Evolutionary conservation across 1,284 basidiomycete species (phyloP), one percentile per base, ranked within the genome.

Genomic region (Apiotrichum domesticum): DNA sequence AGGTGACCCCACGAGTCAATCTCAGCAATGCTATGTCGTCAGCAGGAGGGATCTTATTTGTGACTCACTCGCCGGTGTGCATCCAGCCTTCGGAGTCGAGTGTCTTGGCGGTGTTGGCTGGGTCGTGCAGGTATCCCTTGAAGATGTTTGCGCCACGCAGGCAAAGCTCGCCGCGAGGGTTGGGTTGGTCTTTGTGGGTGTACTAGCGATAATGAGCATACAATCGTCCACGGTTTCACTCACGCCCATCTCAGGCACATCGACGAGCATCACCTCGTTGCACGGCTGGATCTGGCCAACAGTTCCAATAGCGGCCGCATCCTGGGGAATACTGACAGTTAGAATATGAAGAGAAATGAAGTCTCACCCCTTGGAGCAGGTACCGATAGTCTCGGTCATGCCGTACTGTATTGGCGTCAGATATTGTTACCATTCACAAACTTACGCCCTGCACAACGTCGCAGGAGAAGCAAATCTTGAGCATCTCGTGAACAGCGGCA

Each of bases 151-250:
- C 65, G 29, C 90, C 90, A 53, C 86, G 84, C 43, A 87, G 78
- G 67, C 85, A 88, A 29, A 95, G 78, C 75, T 98, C 95, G 52
- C 95, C 96, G 32, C 96, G 87, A 40, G 96, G 90, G 73, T 86
- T 84, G 2, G 96, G 96, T 74, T 85, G 84, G 76, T 99, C 95
- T 46, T 87, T 84, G 7, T 87, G 83, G 1, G 85, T 87, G 79
- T 98, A 98, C 37, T 39, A 39, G 8, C 21, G 21, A 21, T 21
- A 21, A 21, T 21, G 21, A 21, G 21, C 21, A 21, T 21, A 21
- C 21, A 21, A 21, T 21, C 21, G 21, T 21, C 21, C 21, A 21
- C 21, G 21, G 21, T 21, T 21, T 21, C 13, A 39, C 37, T 39
- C 13, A 39, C 37, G 47, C 86, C 86, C 88, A 97, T 90, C 37